phyloP scores from a whole-genome alignment of 257 asterid genomes.

The Salvia hispanica region DNA sequence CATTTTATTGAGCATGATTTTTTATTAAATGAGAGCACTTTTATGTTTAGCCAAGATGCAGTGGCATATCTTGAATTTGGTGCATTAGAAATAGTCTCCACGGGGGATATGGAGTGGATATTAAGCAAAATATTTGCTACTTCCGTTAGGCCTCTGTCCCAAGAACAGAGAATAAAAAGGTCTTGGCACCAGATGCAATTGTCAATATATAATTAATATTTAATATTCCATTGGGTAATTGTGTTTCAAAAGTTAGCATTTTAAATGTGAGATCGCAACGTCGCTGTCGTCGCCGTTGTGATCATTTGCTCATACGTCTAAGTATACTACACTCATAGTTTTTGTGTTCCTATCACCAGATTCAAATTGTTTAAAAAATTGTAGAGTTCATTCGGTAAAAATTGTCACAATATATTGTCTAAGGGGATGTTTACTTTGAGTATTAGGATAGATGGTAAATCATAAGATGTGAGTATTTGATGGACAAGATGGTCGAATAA shows the following conservation, averaged over 20 bases:
- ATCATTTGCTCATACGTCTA: neutral
- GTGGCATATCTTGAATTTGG: neutral
- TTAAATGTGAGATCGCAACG: neutral
- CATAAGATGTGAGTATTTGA: no score
- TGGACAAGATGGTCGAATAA: no score
- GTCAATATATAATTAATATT: neutral
- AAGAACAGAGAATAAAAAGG: neutral
- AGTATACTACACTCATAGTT: neutral
- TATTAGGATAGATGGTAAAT: no score
- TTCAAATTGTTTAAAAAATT: neutral
- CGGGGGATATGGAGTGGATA: neutral
- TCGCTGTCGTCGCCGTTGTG: no score
- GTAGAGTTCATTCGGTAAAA: neutral
- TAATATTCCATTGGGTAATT: neutral
- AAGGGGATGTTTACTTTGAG: no score
- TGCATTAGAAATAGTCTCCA: neutral
- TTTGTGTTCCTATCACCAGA: neutral
- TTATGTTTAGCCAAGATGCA: neutral
- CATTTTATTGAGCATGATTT: slow-evolving; percentile 8
- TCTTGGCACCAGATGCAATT: neutral
- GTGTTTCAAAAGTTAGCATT: neutral
- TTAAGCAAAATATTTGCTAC: neutral
- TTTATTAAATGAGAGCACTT: neutral
- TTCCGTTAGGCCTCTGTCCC: neutral
- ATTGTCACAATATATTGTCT: neutral